A percentile compares a stretch with the other conserved stretches of the same genome.
Conservation (phyloP, 148 eudicot genomes). For the Beta vulgaris region DNA sequence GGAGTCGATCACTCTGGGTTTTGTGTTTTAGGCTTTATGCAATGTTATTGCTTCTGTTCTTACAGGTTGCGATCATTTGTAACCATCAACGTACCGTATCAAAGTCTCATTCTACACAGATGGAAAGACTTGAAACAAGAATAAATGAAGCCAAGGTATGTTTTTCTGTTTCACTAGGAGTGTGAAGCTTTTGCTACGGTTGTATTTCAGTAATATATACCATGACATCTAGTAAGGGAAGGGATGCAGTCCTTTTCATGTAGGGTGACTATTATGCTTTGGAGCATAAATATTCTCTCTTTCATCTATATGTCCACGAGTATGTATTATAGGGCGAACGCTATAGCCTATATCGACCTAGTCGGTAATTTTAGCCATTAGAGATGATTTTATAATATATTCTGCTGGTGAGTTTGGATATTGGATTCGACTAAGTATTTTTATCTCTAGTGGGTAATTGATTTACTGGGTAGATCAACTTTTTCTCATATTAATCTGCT, state of each 20-base stretch:
- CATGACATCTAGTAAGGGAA: not conserved
- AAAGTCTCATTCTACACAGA: constrained; percentile 80
- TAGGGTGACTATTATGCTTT: not conserved
- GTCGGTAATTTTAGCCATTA: too few species aligned
- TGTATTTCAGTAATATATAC: not conserved
- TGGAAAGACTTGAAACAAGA: constrained; percentile 62
- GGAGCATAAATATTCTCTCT: not conserved
- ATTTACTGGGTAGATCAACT: too few species aligned
- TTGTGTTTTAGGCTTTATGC: constrained; percentile 6
- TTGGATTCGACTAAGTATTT: too few species aligned
- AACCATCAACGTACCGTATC: constrained; percentile 98
- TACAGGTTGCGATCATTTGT: constrained; percentile 96
- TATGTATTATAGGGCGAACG: too few species aligned
- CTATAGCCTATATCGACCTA: too few species aligned
- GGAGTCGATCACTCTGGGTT: not conserved
- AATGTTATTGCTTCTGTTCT: constrained; percentile 15
- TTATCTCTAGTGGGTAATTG: too few species aligned
- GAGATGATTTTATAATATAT: too few species aligned
- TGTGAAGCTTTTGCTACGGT: not conserved
- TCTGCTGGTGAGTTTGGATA: too few species aligned
- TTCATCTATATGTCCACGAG: too few species aligned
- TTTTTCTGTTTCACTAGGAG: not conserved
- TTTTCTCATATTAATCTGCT: not conserved
- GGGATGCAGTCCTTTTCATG: not conserved
- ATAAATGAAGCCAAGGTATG: constrained; percentile 80